These are phyloP conservation scores for Curvularia sp. DNA, from an alignment of 2,329 filamentous ascomycete genomes.

Conservation along the genomic window DNA sequence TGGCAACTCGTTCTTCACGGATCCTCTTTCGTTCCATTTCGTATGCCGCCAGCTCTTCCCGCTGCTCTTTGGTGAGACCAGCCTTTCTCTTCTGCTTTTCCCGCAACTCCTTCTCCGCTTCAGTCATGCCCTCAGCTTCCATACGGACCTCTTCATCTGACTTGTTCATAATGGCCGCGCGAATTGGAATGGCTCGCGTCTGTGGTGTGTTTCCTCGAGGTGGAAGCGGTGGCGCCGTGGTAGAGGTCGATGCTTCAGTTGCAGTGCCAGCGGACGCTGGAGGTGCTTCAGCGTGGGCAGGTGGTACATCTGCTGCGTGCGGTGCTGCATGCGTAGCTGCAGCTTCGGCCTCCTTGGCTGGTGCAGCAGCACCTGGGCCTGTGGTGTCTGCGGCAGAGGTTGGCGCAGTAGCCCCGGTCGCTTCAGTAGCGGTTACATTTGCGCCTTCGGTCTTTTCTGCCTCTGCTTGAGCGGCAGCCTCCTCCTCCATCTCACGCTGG, in stretches of 20 bases:
- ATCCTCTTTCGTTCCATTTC: constrained; percentile 84
- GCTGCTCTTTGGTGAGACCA: constrained; percentile 86
- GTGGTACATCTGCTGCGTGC: constrained; percentile 39
- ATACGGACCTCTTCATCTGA: constrained; percentile 78
- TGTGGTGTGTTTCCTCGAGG: constrained; percentile 60
- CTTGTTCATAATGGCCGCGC: constrained; percentile 86
- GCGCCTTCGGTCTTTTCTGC: constrained; percentile 33
- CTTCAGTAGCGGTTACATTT: constrained; percentile 26
- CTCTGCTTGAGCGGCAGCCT: constrained; percentile 64
- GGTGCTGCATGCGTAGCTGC: constrained; percentile 53
- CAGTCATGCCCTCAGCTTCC: constrained; percentile 69
- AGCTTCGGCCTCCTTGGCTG: constrained; percentile 52
- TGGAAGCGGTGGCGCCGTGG: constrained; percentile 45
- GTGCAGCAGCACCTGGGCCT: constrained; percentile 48
- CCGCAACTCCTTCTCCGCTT: constrained; percentile 77
- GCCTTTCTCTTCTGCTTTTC: constrained; percentile 91
- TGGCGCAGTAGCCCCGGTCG: constrained; percentile 18
- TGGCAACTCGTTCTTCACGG: constrained; percentile 88
- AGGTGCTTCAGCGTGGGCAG: constrained; percentile 51
- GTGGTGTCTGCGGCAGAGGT: constrained; percentile 17
- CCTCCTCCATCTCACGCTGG: constrained; percentile 79
- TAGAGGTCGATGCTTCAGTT: constrained; percentile 39
- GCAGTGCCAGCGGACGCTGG: constrained; percentile 57
- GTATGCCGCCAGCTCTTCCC: constrained; percentile 86
- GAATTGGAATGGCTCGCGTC: constrained; percentile 69